Evolutionary conservation across 345 rosid species (phyloP).

Genomic region (Lumnitzera racemosa): DNA sequence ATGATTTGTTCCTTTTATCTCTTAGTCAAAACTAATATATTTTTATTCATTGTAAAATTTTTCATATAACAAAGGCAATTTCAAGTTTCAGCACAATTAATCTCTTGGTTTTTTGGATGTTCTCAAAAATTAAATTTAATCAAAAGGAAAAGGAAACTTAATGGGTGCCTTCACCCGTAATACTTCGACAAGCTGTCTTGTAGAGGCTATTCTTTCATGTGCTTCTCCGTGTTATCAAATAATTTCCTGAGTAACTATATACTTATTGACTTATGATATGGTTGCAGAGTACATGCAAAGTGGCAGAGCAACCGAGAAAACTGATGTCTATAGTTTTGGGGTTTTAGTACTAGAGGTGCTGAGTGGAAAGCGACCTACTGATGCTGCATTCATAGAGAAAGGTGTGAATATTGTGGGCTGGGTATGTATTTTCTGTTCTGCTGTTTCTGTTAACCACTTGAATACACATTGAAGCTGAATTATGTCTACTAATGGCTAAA

Average conservation of each 20-base stretch:
- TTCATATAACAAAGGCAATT: too few relatives aligned
- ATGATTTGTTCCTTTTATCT: too few relatives aligned
- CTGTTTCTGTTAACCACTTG: slow-evolving; percentile 1
- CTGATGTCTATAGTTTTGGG: slow-evolving; percentile 95
- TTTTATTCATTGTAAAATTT: too few relatives aligned
- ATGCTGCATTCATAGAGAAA: slow-evolving; percentile 92
- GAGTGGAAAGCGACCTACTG: slow-evolving; percentile 96
- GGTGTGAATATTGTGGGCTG: slow-evolving; percentile 98
- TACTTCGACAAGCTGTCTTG: too few relatives aligned
- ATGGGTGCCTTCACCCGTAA: too few relatives aligned
- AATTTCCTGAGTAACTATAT: neutral
- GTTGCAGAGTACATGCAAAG: slow-evolving; percentile 89
- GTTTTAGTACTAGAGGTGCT: slow-evolving; percentile 87
- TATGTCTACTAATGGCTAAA: too few relatives aligned
- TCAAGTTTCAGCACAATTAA: too few relatives aligned
- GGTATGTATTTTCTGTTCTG: slow-evolving; percentile 39
- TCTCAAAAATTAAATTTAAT: too few relatives aligned
- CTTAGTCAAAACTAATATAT: too few relatives aligned
- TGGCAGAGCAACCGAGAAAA: slow-evolving; percentile 98
- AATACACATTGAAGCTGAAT: neutral
- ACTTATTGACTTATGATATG: slow-evolving; percentile 1
- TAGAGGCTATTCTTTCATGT: too few relatives aligned
- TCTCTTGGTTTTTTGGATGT: too few relatives aligned
- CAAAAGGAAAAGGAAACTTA: too few relatives aligned
- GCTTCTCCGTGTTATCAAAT: neutral